These are phyloP conservation scores for Diaporthe amygdali DNA, from an alignment of 2,329 filamentous ascomycete species.

Conservation along the genomic window DNA sequence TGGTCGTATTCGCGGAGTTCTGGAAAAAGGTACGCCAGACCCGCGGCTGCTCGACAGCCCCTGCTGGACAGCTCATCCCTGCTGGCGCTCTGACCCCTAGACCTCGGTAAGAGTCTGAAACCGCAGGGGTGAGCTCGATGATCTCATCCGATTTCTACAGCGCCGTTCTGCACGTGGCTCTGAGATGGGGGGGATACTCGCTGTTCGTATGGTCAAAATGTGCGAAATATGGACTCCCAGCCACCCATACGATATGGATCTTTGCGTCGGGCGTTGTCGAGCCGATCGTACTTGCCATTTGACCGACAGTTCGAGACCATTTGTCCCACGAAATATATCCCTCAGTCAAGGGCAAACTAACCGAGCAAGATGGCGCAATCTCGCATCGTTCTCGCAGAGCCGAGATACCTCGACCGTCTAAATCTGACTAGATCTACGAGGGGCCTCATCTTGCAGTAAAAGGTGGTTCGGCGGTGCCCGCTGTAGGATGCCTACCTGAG, in stretches of 20 bases:
- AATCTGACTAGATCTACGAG: background rate
- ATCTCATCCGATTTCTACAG: background rate
- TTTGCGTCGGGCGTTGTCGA: background rate
- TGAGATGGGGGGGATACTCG: background rate
- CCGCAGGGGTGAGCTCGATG: conserved; percentile 10
- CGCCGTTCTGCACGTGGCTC: conserved; percentile 10
- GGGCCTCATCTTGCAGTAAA: background rate
- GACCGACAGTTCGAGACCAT: background rate
- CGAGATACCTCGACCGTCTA: background rate
- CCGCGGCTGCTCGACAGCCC: background rate
- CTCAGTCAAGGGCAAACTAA: background rate
- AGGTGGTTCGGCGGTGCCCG: background rate
- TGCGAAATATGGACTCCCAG: background rate
- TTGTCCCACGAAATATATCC: background rate
- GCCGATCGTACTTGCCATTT: background rate
- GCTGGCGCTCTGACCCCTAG: conserved; percentile 6
- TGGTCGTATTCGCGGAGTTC: conserved; percentile 16
- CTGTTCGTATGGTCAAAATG: background rate
- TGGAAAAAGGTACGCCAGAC: background rate
- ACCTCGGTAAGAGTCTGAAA: conserved; percentile 17
- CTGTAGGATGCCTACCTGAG: background rate
- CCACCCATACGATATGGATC: background rate
- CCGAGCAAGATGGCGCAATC: conserved; percentile 7
- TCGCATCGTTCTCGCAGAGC: background rate
- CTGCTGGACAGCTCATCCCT: conserved; percentile 12